Conservation (phyloP, 202 grass and related monocot genomes). For the Cymbopogon flexuosus region DNA sequence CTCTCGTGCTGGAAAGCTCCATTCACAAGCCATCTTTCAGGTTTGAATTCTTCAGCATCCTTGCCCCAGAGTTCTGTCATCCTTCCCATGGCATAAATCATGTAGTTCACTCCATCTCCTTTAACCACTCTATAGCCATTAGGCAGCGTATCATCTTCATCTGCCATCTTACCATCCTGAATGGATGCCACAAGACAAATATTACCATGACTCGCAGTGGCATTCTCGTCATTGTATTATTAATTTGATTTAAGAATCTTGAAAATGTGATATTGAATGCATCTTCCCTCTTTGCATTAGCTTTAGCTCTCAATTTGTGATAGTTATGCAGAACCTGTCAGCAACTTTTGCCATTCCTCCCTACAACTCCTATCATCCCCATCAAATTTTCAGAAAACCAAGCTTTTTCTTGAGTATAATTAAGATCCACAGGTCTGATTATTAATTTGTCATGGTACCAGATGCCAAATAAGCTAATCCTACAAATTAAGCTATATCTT, state of each 20-base stretch:
- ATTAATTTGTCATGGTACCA: too few relatives aligned
- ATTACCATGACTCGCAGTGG: background rate
- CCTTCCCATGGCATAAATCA: slow-evolving; percentile 66
- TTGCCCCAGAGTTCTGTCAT: slow-evolving; percentile 59
- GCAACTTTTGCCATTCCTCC: background rate
- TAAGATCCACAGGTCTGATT: too few relatives aligned
- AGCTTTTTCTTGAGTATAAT: background rate
- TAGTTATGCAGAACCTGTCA: background rate
- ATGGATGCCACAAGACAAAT: background rate
- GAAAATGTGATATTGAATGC: background rate
- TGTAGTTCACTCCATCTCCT: slow-evolving; percentile 50
- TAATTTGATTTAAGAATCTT: background rate
- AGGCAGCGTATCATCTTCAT: slow-evolving; percentile 48
- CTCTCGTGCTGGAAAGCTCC: slow-evolving; percentile 53
- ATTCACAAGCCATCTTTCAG: slow-evolving; percentile 62
- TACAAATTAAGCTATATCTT: background rate
- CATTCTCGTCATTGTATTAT: background rate
- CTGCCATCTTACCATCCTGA: slow-evolving; percentile 54
- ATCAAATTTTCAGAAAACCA: background rate
- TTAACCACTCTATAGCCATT: slow-evolving; percentile 46
- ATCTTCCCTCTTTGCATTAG: background rate
- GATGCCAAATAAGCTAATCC: background rate
- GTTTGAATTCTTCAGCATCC: slow-evolving; percentile 47
- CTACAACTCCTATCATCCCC: background rate
- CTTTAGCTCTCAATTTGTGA: background rate